Evolutionary conservation across 1,284 basidiomycete genomes (phyloP).

Genomic region (Sporisorium sorghi): DNA sequence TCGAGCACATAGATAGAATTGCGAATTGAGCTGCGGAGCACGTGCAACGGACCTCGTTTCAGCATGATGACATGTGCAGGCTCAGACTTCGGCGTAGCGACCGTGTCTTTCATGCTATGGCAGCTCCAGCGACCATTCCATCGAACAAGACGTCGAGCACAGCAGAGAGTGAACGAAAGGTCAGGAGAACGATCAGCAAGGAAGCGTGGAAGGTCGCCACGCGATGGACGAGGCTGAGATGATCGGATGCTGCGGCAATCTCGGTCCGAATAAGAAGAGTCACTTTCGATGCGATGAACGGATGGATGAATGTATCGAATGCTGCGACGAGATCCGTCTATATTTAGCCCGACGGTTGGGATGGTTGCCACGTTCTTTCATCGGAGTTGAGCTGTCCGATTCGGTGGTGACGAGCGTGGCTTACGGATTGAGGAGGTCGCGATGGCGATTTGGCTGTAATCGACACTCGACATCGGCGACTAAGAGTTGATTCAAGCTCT

Average conservation of each 20-base stretch:
- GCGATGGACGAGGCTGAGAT: too few species aligned
- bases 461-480: neutral
- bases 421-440: neutral
- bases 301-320: neutral
- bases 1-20: neutral
- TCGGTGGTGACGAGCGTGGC: constrained; percentile 5
- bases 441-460: neutral
- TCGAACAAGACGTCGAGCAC: too few species aligned
- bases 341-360: neutral
- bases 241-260: neutral
- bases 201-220: too few species aligned
- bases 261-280: neutral
- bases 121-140: too few species aligned
- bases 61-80: neutral
- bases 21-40: neutral
- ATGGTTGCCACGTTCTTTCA: neutral
- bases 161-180: too few species aligned
- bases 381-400: neutral
- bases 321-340: neutral
- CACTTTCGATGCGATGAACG: neutral
- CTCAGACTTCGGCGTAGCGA: neutral
- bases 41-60: neutral
- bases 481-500: neutral
- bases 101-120: too few species aligned
- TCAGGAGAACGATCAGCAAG: too few species aligned